Evolutionary conservation across 2,329 filamentous ascomycete genomes (phyloP).

Genomic region (Exserohilum turcica): DNA sequence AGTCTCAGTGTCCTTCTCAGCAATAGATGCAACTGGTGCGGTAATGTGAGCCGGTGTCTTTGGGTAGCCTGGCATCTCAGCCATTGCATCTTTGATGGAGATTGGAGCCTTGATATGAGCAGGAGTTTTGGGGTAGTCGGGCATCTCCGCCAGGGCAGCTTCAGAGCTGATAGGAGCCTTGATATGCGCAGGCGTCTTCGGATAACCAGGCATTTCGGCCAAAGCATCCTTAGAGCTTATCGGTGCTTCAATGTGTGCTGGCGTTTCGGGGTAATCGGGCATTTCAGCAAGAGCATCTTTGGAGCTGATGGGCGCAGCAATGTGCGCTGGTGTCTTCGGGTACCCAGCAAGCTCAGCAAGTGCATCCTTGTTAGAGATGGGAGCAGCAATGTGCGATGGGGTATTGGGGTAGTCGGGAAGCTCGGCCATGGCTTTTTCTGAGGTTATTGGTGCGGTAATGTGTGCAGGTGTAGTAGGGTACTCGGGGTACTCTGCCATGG

Average conservation of each 20-base stretch:
- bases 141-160: conserved; percentile 7
- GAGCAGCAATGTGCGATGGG: conserved; percentile 26
- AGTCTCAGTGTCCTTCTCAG: neutral
- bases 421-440: conserved; percentile 23
- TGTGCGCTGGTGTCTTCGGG: conserved; percentile 34
- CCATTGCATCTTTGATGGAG: neutral
- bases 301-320: conserved; percentile 21
- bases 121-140: conserved; percentile 21
- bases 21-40: neutral
- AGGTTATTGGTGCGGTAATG: conserved; percentile 24
- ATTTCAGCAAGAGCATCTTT: conserved; percentile 26
- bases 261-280: conserved; percentile 30
- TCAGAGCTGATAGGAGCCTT: conserved; percentile 1
- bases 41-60: conserved; percentile 10
- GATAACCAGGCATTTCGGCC: conserved; percentile 13
- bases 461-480: conserved; percentile 21
- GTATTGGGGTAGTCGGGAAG: conserved; percentile 31
- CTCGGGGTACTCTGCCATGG: conserved; percentile 25
- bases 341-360: conserved; percentile 28
- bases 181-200: conserved; percentile 14
- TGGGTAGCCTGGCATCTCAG: conserved; percentile 3
- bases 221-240: conserved; percentile 7
- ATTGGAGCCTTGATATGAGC: conserved; percentile 8
- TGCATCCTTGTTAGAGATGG: conserved; percentile 21
- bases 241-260: conserved; percentile 23